A percentile compares a stretch with the other conserved stretches of the same genome.
phyloP scores from a whole-genome alignment of 208 protist species.

The Crithidia thermophila region DNA sequence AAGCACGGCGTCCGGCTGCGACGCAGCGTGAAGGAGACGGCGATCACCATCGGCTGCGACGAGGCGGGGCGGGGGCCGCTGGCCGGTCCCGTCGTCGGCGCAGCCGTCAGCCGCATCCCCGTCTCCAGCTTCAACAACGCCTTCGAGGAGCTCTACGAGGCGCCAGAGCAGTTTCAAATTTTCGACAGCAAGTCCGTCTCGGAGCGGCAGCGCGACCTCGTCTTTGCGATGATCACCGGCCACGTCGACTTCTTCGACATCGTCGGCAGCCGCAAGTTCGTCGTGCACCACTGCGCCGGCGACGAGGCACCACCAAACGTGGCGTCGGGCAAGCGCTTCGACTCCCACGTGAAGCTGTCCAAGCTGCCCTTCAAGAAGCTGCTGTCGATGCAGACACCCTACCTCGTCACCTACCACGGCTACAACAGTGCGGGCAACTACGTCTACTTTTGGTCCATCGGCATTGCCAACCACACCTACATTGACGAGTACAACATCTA shows the following conservation, averaged over 20 bases:
- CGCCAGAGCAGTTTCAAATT: conserved; percentile 83
- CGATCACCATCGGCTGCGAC: conserved; percentile 88
- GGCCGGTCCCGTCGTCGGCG: conserved; percentile 88
- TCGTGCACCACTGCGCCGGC: conserved; percentile 78
- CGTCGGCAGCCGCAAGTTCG: conserved; percentile 56
- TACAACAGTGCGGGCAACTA: conserved; percentile 80
- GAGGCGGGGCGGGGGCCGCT: conserved; percentile 90
- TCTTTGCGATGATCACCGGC: conserved; percentile 86
- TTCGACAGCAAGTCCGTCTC: conserved; percentile 89
- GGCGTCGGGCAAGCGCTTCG: conserved; percentile 43
- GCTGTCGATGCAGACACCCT: conserved; percentile 85
- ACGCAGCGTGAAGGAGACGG: conserved; percentile 87
- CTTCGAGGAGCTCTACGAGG: conserved; percentile 73
- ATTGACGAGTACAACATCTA: conserved; percentile 89
- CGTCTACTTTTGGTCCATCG: conserved; percentile 88
- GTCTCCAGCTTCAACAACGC: conserved; percentile 91
- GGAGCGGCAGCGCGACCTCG: conserved; percentile 72
- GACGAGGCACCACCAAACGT: conserved; percentile 51
- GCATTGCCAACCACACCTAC: conserved; percentile 90
- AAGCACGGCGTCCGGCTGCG: conserved; percentile 75
- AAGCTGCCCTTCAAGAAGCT: conserved; percentile 87
- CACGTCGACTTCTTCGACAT: conserved; percentile 81
- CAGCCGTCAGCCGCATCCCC: conserved; percentile 83
- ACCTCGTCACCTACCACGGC: conserved; percentile 85
- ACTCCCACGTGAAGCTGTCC: conserved; percentile 62